These are phyloP conservation scores for Marasmius tenuissimus DNA, from an alignment of 1,284 basidiomycete genomes.

Conservation along the genomic window DNA sequence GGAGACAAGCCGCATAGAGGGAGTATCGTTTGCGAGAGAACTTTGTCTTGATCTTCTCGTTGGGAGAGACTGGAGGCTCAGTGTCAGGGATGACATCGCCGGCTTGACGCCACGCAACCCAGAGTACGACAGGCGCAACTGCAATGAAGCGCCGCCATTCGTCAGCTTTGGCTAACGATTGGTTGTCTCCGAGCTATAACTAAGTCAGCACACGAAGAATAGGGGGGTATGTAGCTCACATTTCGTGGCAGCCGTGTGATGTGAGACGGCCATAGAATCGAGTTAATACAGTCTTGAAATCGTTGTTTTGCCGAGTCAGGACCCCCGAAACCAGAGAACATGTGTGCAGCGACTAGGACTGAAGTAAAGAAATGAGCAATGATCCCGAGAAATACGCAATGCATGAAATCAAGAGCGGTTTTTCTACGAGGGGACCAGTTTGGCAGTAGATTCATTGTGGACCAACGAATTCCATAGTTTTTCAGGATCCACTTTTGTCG, in stretches of 20 bases:
- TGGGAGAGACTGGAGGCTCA: conserved; percentile 14
- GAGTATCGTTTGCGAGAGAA: conserved; percentile 1
- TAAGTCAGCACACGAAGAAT: neutral
- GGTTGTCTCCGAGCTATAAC: conserved; percentile 24
- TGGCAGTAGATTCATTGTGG: conserved; percentile 10
- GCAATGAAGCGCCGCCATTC: conserved; percentile 28
- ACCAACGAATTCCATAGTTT: conserved; percentile 12
- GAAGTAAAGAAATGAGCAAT: conserved; percentile 20
- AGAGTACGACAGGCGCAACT: conserved; percentile 28
- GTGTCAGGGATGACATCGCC: conserved; percentile 21
- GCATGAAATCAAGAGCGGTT: conserved; percentile 20
- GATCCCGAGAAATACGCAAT: conserved; percentile 19
- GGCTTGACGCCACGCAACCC: conserved; percentile 25
- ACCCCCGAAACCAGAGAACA: conserved; percentile 21
- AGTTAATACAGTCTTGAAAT: conserved; percentile 25
- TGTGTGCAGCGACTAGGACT: conserved; percentile 21
- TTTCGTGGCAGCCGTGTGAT: conserved; percentile 30
- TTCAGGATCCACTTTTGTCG: conserved; percentile 9
- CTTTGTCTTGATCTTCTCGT: conserved; percentile 7
- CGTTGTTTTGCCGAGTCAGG: conserved; percentile 11
- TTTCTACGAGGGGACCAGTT: conserved; percentile 14
- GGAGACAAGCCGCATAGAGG: conserved; percentile 19
- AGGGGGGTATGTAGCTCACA: conserved; percentile 14
- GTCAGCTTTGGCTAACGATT: conserved; percentile 32
- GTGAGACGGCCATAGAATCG: conserved; percentile 28